A percentile compares a stretch with the other conserved stretches of the same genome.
These are phyloP conservation scores for Peniophora sp. DNA, from an alignment of 1,284 basidiomycete species.

Conservation along the genomic window DNA sequence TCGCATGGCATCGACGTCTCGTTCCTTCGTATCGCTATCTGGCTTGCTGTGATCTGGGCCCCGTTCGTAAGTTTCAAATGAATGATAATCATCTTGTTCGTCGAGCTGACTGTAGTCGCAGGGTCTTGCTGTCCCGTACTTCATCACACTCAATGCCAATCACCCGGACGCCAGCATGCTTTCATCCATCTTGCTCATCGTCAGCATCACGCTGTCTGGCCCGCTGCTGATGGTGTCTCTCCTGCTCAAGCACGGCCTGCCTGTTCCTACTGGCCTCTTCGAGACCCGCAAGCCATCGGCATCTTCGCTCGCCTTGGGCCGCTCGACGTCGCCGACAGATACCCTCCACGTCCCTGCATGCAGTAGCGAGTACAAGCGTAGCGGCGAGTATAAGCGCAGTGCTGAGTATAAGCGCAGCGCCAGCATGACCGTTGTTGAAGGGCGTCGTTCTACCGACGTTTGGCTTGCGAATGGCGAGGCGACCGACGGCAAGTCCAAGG, in stretches of 20 bases:
- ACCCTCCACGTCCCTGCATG: conserved; percentile 18
- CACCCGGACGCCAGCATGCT: conserved; percentile 26
- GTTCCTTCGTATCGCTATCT: conserved; percentile 42
- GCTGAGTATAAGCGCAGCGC: conserved; percentile 53
- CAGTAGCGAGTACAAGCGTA: conserved; percentile 38
- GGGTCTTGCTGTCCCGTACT: conserved; percentile 53
- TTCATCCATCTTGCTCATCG: conserved; percentile 40
- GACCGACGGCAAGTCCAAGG: conserved; percentile 49
- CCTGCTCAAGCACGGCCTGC: conserved; percentile 49
- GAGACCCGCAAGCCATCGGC: conserved; percentile 38
- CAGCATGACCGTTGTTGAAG: conserved; percentile 59
- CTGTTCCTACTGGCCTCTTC: conserved; percentile 57
- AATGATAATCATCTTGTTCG: not conserved
- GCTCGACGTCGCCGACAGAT: conserved; percentile 25
- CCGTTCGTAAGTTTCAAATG: conserved; percentile 48
- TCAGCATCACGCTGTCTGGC: conserved; percentile 59
- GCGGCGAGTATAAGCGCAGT: conserved; percentile 37
- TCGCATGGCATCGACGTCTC: conserved; percentile 47
- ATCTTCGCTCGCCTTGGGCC: conserved; percentile 16
- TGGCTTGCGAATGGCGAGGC: conserved; percentile 65
- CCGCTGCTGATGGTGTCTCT: conserved; percentile 57
- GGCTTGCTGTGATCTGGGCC: conserved; percentile 58
- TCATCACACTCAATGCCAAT: conserved; percentile 34
- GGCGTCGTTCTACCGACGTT: conserved; percentile 59
- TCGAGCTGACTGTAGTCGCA: conserved; percentile 18